phyloP scores from a whole-genome alignment of 805 yeast genomes.

The Suhomyces prunicola region DNA sequence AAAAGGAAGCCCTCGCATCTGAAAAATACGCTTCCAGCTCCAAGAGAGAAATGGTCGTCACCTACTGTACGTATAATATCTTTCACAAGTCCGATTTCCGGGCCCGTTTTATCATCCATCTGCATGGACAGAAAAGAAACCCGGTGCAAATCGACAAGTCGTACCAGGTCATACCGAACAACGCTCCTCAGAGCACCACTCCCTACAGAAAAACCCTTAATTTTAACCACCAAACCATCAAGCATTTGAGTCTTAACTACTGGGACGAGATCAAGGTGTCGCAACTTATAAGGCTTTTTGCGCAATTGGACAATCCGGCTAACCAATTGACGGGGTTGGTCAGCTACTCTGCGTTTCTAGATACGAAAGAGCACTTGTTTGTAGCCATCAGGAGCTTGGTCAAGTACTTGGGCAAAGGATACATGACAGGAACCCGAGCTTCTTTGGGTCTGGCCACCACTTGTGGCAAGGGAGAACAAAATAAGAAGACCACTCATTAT shows the following conservation, averaged over 20 bases:
- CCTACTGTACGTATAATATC: constrained; percentile 70
- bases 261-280: constrained; percentile 68
- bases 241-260: constrained; percentile 16
- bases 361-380: constrained; percentile 12
- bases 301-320: constrained; percentile 52
- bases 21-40: constrained; percentile 5
- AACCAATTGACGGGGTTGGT: constrained; percentile 59
- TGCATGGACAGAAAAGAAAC: constrained; percentile 6
- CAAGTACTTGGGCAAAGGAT: constrained; percentile 46
- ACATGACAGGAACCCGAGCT: constrained; percentile 42
- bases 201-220: constrained; percentile 12
- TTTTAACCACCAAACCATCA: constrained; percentile 16
- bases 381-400: constrained; percentile 38
- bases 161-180: constrained; percentile 23
- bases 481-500: constrained; percentile 27
- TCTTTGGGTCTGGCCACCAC: constrained; percentile 29
- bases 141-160: constrained; percentile 35
- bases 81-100: constrained; percentile 74
- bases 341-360: constrained; percentile 41
- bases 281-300: constrained; percentile 50
- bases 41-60: constrained; percentile 36
- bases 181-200: background rate
- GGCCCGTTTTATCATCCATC: constrained; percentile 47
- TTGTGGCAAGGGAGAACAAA: constrained; percentile 23
- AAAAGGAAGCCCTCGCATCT: constrained; percentile 5